Base-by-base conservation (phyloP, 2,329 filamentous ascomycete genomes). In the Aureobasidium sp. region DNA sequence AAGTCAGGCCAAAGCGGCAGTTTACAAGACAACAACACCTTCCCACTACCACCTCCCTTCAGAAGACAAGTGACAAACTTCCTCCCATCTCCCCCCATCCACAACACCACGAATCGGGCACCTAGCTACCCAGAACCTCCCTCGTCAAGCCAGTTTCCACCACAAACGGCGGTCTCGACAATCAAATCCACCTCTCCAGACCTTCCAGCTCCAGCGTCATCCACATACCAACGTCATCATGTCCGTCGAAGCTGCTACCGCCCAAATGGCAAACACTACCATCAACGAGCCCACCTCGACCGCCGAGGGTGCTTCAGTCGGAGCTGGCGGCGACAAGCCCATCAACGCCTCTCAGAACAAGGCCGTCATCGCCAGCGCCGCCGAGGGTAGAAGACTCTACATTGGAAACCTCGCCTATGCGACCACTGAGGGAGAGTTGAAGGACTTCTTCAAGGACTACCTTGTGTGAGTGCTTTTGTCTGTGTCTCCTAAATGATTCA, bases 331-430 rank as follows among this genome's bases (percentile, higher is more conserved):
- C 65, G 71, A 73, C 64, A 85, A 86, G 77, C 82, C 83, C 70
- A 80, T 80, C 74, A 80, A 87, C 74, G 77, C 81, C 68, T 79
- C 85, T 67, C 81, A 86, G 76, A 86, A 88, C 71, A 90, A 95
- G 74, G 90, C 90, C 73, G 90, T 93, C 70, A 85, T 93, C 74
- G 89, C 90, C 77, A 95, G 90, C 79, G 93, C 93, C 74, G 90
- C 91, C 75, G 93, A 98, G 81, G 91, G 93, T 74, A 89, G 93
- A 80, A 89, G 93, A 79, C 86, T 98, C 69, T 98, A 98, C 80
- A 97, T 98, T 80, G 93, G 93, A 81, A 98, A 98, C 82, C 88
- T 98, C 84, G 93, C 93, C 70, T 98, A 98, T 76, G 90, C 91
- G 85, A 97, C 93, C 85, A 95, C 90, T 74, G 93, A 97, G 88